phyloP scores from a whole-genome alignment of 306 rosid genomes.

The Vigna angularis region DNA sequence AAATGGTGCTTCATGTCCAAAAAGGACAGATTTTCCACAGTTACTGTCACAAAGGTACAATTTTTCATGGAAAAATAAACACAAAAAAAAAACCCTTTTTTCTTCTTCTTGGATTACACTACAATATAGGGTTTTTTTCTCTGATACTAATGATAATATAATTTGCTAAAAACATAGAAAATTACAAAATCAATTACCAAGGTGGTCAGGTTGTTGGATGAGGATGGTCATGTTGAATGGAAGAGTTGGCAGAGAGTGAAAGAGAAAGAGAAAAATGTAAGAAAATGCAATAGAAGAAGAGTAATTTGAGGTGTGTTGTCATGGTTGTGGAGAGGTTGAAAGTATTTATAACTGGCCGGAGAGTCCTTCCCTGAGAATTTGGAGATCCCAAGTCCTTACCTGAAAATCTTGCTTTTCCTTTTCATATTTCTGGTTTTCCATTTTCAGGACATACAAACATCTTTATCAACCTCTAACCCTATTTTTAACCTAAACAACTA shows the following conservation, averaged over 20 bases:
- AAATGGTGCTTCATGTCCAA: background rate
- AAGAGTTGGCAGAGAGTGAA: background rate
- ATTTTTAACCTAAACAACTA: background rate
- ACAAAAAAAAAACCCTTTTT: background rate
- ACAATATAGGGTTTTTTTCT: background rate
- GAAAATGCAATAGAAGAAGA: background rate
- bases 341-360: constrained; percentile 82
- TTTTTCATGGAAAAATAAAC: background rate
- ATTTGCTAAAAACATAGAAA: background rate
- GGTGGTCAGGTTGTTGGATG: constrained; percentile 53
- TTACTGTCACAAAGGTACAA: constrained; percentile 4
- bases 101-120: background rate
- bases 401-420: constrained; percentile 54
- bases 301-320: background rate
- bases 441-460: constrained; percentile 18
- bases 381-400: constrained; percentile 68
- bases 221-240: constrained; percentile 67
- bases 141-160: background rate
- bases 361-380: constrained; percentile 91
- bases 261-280: background rate
- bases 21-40: background rate
- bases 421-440: background rate
- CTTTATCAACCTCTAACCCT: constrained; percentile 12
- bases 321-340: constrained; percentile 25
- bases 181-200: constrained; percentile 57